These are phyloP conservation scores for Aspergillus conjunctus DNA, from an alignment of 495 filamentous ascomycete genomes.

Conservation along the genomic window DNA sequence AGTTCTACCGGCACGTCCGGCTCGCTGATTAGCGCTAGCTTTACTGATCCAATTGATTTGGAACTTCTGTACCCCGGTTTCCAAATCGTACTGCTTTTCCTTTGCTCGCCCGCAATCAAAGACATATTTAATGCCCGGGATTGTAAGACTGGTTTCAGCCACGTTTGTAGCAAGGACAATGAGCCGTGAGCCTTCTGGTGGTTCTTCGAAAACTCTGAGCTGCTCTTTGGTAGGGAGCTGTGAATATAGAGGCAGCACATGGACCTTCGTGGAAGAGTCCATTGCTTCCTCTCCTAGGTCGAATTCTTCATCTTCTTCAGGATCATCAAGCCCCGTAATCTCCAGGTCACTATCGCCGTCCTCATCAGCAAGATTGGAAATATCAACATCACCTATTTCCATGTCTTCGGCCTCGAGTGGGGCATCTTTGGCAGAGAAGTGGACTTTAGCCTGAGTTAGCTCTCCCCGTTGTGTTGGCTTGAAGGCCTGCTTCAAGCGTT, in stretches of 20 bases:
- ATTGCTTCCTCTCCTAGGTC: constrained; percentile 62
- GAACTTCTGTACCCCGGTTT: constrained; percentile 92
- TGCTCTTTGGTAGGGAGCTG: constrained; percentile 93
- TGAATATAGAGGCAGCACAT: constrained; percentile 90
- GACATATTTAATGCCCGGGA: constrained; percentile 93
- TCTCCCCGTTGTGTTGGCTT: constrained; percentile 57
- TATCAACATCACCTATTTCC: constrained; percentile 68
- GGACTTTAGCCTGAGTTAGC: constrained; percentile 61
- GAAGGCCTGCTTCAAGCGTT: constrained; percentile 74
- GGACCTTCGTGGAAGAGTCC: constrained; percentile 69
- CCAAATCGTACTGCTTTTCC: constrained; percentile 80
- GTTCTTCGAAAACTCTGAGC: constrained; percentile 85
- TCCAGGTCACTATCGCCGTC: constrained; percentile 45
- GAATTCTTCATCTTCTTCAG: constrained; percentile 62
- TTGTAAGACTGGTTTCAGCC: constrained; percentile 94
- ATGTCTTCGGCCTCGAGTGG: constrained; percentile 86
- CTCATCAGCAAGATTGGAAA: constrained; percentile 39
- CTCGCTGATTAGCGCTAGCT: constrained; percentile 88
- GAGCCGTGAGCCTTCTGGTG: constrained; percentile 80
- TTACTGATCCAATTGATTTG: constrained; percentile 97
- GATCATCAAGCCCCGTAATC: constrained; percentile 52
- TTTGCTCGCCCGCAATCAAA: constrained; percentile 94
- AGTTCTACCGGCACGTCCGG: constrained; percentile 93
- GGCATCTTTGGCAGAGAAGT: constrained; percentile 74
- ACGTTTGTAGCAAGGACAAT: constrained; percentile 96